Evolutionary conservation across 371 early-diverging fungal species (phyloP), one percentile per base, ranked within the genome.

Genomic region (Mortierella sp.): DNA sequence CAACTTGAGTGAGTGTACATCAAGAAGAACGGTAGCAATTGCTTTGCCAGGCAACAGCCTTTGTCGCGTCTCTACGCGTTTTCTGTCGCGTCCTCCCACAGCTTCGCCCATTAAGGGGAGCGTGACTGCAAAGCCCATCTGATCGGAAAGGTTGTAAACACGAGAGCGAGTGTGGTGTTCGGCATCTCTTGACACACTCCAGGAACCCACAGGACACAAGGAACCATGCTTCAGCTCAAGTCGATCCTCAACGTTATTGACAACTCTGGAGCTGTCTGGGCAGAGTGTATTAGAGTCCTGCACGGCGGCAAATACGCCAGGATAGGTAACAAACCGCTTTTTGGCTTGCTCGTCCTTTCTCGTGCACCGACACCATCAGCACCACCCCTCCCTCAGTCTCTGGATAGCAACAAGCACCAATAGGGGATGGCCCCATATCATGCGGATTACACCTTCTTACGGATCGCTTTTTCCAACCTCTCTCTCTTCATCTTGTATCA

Each of bases 221-320:
- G 18, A 13, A 24, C 28, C 72, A 94, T 94, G 94, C 92, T 94
- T 79, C 92, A 92, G 80, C 84, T 93, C 54, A 94, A 94, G 72
- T 89, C 90, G 46, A 85, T 89, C 62, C 79, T 94, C 64, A 91
- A 92, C 73, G 97, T 97, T 56, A 95, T 96, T 79, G 97, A 97
- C 87, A 97, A 97, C 84, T 95, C 96, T 24, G 96, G 96, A 24
- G 98, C 97, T 21, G 83, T 94, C 46, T 79, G 97, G 60, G 98
- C 93, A 24, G 96, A 97, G 84, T 98, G 98, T 84, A 95, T 98
- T 81, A 91, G 94, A 66, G 96, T 95, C 21, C 84, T 96, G 82
- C 93, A 91, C 59, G 94, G 92, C 64, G 93, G 91, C 57, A 86
- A 88, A 72, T 90, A 89, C 68, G 95, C 93, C 27, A 82, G 87